Conservation (phyloP, 306 rosid species). For the Quercus wislizeni region DNA sequence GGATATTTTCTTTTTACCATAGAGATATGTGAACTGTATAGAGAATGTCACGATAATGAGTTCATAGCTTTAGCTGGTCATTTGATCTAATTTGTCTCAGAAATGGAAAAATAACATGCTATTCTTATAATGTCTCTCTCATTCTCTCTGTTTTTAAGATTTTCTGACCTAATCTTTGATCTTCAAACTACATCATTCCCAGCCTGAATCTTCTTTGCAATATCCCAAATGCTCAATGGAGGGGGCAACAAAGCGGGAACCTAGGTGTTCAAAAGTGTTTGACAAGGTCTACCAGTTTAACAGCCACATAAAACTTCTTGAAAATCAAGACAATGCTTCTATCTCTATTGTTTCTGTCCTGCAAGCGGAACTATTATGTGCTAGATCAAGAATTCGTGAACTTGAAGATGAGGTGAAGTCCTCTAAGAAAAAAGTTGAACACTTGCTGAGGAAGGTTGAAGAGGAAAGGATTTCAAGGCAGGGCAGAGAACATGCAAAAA, state of each 20-base stretch:
- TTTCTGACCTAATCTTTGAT: conserved; percentile 1
- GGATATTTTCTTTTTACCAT: no score
- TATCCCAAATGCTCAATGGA: conserved; percentile 22
- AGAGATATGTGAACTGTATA: neutral
- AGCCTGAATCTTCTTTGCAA: conserved; percentile 29
- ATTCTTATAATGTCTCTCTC: neutral
- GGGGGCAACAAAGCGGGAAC: conserved; percentile 32
- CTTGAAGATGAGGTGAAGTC: conserved; percentile 33
- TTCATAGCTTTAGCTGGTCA: neutral
- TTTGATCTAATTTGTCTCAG: neutral
- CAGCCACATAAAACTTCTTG: conserved; percentile 20
- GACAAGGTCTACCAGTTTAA: conserved; percentile 11
- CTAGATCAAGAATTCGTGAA: conserved; percentile 25
- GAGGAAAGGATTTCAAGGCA: conserved; percentile 32
- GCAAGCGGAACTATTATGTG: conserved; percentile 34
- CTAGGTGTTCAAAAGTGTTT: conserved; percentile 11
- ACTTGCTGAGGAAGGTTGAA: conserved; percentile 31
- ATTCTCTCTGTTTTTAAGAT: neutral
- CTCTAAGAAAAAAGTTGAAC: conserved; percentile 37
- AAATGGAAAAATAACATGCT: neutral
- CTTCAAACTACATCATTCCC: neutral
- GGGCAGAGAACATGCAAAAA: conserved; percentile 20
- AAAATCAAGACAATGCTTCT: neutral
- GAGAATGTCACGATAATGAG: neutral
- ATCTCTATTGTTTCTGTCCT: conserved; percentile 22